Evolutionary conservation across 2,329 filamentous ascomycete species (phyloP).

Genomic region (Cladophialophora exuberans): DNA sequence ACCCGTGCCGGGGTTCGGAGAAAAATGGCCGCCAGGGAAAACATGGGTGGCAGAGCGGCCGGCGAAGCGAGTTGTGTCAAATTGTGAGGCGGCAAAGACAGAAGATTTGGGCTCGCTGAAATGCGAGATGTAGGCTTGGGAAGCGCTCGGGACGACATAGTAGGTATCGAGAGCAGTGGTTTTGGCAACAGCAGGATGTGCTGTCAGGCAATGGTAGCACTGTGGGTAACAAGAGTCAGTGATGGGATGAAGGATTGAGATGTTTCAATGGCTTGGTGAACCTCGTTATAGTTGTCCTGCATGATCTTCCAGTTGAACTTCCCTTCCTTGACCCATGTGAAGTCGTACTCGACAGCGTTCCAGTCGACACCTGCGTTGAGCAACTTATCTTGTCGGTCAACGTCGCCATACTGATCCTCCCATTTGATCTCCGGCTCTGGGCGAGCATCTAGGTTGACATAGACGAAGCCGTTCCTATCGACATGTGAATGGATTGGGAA

Average conservation of each 20-base stretch:
- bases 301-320: constrained; percentile 31
- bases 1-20: constrained; percentile 18
- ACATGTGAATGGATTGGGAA: constrained; percentile 39
- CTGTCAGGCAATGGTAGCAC: constrained; percentile 62
- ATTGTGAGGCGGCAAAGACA: constrained; percentile 22
- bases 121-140: constrained; percentile 60
- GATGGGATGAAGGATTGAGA: too few relatives aligned
- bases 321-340: constrained; percentile 33
- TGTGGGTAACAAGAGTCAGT: too few relatives aligned
- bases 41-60: constrained; percentile 41
- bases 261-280: constrained; percentile 1
- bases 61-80: constrained; percentile 41
- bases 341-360: constrained; percentile 55
- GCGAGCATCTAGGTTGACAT: constrained; percentile 58
- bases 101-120: constrained; percentile 37
- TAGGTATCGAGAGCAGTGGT: constrained; percentile 60
- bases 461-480: constrained; percentile 51
- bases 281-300: constrained; percentile 62
- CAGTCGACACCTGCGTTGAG: constrained; percentile 57
- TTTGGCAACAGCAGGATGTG: constrained; percentile 59
- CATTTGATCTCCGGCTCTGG: constrained; percentile 20
- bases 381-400: constrained; percentile 53
- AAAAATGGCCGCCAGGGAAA: constrained; percentile 34
- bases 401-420: constrained; percentile 21
- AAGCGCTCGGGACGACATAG: constrained; percentile 56